A percentile compares a stretch with the other conserved stretches of the same genome.
Conservation (phyloP, 768 basidiomycete species). For the Tephrocybe sp. region DNA sequence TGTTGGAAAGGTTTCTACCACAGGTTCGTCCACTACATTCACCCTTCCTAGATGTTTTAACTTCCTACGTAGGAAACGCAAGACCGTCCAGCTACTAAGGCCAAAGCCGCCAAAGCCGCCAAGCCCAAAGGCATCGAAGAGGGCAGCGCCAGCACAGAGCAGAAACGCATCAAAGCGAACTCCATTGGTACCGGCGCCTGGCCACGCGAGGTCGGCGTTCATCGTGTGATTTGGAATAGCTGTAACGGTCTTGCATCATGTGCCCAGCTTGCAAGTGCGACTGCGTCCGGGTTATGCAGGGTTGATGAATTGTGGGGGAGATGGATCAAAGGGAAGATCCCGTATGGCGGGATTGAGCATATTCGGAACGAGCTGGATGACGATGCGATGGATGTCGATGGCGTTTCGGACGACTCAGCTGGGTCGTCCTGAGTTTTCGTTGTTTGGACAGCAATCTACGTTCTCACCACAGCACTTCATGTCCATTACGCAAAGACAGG, state of each 20-base stretch:
- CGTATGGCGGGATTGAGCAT: constrained; percentile 62
- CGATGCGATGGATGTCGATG: constrained; percentile 43
- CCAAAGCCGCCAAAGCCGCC: constrained; percentile 46
- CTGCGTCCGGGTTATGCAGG: constrained; percentile 82
- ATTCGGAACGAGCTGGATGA: constrained; percentile 60
- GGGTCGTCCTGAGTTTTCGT: constrained; percentile 12
- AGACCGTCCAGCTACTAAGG: constrained; percentile 36
- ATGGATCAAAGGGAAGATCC: constrained; percentile 65
- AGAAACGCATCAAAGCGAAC: constrained; percentile 21
- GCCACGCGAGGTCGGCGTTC: constrained; percentile 76
- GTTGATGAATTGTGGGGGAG: constrained; percentile 81
- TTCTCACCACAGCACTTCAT: neutral
- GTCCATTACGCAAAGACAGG: no score
- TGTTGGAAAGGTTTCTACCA: constrained; percentile 86
- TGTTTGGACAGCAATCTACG: neutral
- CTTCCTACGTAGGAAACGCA: constrained; percentile 19
- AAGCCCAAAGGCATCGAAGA: constrained; percentile 32
- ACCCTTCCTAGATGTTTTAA: neutral
- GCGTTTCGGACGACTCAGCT: constrained; percentile 32
- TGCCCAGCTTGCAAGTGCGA: constrained; percentile 72
- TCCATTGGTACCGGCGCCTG: constrained; percentile 64
- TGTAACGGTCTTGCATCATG: constrained; percentile 63
- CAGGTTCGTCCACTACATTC: constrained; percentile 42
- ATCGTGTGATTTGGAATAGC: constrained; percentile 81
- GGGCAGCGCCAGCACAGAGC: constrained; percentile 28